phyloP scores from a whole-genome alignment of 2,329 filamentous ascomycete species.

The Monosporascus sp. region DNA sequence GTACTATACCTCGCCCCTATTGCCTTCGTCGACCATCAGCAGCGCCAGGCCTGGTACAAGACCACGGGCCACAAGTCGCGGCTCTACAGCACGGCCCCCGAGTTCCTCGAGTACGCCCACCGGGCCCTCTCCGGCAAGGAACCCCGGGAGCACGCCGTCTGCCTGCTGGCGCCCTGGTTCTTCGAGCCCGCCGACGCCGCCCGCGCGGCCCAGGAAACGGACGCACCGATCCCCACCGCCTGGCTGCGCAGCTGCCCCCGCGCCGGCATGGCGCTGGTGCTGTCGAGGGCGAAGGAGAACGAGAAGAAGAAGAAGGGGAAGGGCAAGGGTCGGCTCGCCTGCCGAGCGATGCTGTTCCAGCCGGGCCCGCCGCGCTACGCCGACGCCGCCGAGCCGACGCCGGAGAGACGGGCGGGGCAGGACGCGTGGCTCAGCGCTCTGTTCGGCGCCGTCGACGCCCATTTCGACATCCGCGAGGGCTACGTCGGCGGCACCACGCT shows the following conservation, averaged over 20 bases:
- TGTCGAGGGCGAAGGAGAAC: not conserved
- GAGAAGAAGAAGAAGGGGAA: not conserved
- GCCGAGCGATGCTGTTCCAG: slow-evolving; percentile 8
- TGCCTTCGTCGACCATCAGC: slow-evolving; percentile 8
- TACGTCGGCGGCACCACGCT: slow-evolving; percentile 7
- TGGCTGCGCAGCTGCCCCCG: slow-evolving; percentile 11
- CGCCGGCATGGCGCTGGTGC: slow-evolving; percentile 8
- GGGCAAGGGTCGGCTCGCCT: not conserved
- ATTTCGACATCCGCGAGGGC: not conserved
- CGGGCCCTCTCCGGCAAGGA: not conserved
- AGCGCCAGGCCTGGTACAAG: slow-evolving; percentile 11
- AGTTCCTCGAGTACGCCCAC: slow-evolving; percentile 11
- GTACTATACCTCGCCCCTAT: slow-evolving; percentile 11
- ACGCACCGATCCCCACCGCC: not conserved
- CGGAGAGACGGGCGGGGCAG: slow-evolving; percentile 3
- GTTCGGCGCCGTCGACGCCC: not conserved
- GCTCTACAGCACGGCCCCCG: slow-evolving; percentile 9
- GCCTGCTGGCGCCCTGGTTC: slow-evolving; percentile 16
- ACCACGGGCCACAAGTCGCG: slow-evolving; percentile 12
- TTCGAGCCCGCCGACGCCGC: slow-evolving; percentile 4
- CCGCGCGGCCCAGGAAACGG: not conserved
- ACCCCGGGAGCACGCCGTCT: slow-evolving; percentile 4
- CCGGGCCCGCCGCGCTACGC: slow-evolving; percentile 5
- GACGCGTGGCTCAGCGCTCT: slow-evolving; percentile 7
- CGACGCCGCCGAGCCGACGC: not conserved